These are phyloP conservation scores for Wickerhamiella infanticola DNA, from an alignment of 1,139 yeast species.

Conservation along the genomic window DNA sequence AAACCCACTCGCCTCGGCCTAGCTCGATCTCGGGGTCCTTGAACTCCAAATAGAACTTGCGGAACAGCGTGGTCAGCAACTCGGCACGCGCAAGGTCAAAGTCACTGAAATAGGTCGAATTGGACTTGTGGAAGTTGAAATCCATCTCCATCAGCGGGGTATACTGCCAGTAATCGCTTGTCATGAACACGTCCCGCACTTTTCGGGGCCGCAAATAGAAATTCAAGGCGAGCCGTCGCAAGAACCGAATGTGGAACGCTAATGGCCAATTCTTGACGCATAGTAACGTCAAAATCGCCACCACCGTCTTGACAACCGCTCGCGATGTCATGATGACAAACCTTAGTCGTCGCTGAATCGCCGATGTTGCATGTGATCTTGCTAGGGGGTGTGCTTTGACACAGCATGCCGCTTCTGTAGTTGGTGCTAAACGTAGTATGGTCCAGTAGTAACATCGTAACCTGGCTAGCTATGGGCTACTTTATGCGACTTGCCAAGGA, in stretches of 20 bases:
- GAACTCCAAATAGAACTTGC: conserved; percentile 18
- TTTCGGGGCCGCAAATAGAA: conserved; percentile 25
- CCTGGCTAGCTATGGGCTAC: not conserved
- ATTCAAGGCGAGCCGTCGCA: conserved; percentile 30
- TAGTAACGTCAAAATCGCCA: conserved; percentile 14
- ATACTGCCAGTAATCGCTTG: conserved; percentile 34
- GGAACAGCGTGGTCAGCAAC: conserved; percentile 38
- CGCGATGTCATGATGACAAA: not conserved
- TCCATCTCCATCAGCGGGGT: conserved; percentile 75
- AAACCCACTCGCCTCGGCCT: conserved; percentile 35
- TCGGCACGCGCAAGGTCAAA: conserved; percentile 66
- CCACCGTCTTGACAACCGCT: not conserved
- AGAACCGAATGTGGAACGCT: conserved; percentile 51
- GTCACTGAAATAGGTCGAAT: conserved; percentile 74
- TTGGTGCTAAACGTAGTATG: not conserved
- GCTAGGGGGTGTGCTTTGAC: too few relatives aligned
- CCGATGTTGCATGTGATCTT: too few relatives aligned
- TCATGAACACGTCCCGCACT: conserved; percentile 28
- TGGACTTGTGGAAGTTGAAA: conserved; percentile 72
- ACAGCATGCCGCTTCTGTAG: too few relatives aligned
- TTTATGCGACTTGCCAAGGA: not conserved
- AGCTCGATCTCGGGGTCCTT: conserved; percentile 26
- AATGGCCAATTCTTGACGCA: conserved; percentile 49
- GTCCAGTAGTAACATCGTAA: not conserved
- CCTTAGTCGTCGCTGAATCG: conserved; percentile 2